A percentile compares a stretch with the other conserved stretches of the same genome.
Conservation (phyloP, 2,329 filamentous ascomycete species). For the Epichloe brachyelytri region DNA sequence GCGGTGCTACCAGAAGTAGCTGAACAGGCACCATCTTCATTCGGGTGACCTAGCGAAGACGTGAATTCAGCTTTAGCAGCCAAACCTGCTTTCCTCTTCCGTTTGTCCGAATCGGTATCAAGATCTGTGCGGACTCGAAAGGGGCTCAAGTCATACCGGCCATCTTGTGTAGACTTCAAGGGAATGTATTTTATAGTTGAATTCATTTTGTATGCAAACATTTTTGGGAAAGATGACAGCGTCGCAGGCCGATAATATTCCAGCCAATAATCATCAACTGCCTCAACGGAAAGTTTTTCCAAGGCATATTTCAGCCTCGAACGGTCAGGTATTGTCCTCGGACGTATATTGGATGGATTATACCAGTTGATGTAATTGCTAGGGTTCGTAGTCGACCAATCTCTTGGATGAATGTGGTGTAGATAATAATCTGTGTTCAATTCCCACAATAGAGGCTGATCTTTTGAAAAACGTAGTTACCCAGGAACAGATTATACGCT, state of each 20-base stretch:
- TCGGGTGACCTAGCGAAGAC: slow-evolving; percentile 14
- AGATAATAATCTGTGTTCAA: slow-evolving; percentile 90
- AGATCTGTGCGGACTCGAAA: slow-evolving; percentile 65
- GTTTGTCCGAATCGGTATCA: slow-evolving; percentile 48
- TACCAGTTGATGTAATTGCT: slow-evolving; percentile 85
- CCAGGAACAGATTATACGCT: slow-evolving; percentile 92
- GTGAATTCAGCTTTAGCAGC: slow-evolving; percentile 52
- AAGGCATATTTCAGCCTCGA: slow-evolving; percentile 24
- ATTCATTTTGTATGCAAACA: slow-evolving; percentile 88
- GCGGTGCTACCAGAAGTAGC: slow-evolving; percentile 24
- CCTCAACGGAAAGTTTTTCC: slow-evolving; percentile 35
- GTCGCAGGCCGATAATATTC: slow-evolving; percentile 90
- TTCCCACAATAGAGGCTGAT: slow-evolving; percentile 95
- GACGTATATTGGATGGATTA: slow-evolving; percentile 57
- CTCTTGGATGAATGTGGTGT: slow-evolving; percentile 73
- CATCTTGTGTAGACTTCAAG: slow-evolving; percentile 57
- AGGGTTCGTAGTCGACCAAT: slow-evolving; percentile 48
- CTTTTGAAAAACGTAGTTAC: slow-evolving; percentile 81
- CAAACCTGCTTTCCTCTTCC: slow-evolving; percentile 52
- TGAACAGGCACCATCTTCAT: slow-evolving; percentile 29
- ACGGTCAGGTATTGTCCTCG: slow-evolving; percentile 40
- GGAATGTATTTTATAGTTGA: slow-evolving; percentile 76
- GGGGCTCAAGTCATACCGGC: slow-evolving; percentile 72
- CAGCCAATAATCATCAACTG: slow-evolving; percentile 90
- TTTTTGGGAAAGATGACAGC: slow-evolving; percentile 79